These are phyloP conservation scores for Setaria viridis DNA, from an alignment of 202 grass and related monocot genomes.

Conservation along the genomic window DNA sequence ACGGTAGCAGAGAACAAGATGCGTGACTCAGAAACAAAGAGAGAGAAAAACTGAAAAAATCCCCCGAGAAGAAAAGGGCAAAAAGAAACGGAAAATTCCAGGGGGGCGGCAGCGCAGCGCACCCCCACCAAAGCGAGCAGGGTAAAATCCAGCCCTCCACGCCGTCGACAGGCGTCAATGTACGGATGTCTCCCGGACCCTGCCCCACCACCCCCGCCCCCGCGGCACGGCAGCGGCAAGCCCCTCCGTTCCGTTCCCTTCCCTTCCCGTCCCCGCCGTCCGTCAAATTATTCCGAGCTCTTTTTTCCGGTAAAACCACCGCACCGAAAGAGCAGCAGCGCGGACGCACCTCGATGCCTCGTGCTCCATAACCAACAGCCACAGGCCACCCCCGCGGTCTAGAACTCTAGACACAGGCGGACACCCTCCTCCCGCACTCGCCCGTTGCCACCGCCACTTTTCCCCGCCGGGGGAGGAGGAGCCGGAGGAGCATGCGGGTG, in stretches of 20 bases:
- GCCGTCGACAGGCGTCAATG: conserved; percentile 72
- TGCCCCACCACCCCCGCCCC: conserved; percentile 8
- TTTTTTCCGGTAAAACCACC: conserved; percentile 57
- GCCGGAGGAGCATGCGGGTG: conserved; percentile 42
- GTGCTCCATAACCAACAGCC: conserved; percentile 43
- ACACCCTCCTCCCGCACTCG: not conserved
- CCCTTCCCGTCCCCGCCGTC: not conserved
- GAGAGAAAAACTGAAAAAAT: not conserved
- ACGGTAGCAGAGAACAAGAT: too few species aligned
- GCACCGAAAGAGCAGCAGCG: conserved; percentile 43
- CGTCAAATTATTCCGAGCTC: conserved; percentile 40
- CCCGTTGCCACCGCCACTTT: not conserved
- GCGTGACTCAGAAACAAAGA: not conserved
- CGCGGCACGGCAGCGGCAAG: too few species aligned
- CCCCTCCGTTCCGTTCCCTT: not conserved
- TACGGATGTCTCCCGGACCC: conserved; percentile 66
- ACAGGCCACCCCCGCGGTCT: not conserved
- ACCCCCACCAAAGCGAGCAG: conserved; percentile 32
- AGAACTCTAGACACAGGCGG: not conserved
- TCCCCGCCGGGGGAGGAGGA: not conserved
- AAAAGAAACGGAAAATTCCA: not conserved
- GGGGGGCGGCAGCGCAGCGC: too few species aligned
- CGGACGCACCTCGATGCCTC: conserved; percentile 49
- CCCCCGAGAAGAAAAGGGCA: not conserved
- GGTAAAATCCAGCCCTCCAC: conserved; percentile 58